Evolutionary conservation across 2,329 filamentous ascomycete genomes (phyloP).

Genomic region (Microdochium bolleyi): DNA sequence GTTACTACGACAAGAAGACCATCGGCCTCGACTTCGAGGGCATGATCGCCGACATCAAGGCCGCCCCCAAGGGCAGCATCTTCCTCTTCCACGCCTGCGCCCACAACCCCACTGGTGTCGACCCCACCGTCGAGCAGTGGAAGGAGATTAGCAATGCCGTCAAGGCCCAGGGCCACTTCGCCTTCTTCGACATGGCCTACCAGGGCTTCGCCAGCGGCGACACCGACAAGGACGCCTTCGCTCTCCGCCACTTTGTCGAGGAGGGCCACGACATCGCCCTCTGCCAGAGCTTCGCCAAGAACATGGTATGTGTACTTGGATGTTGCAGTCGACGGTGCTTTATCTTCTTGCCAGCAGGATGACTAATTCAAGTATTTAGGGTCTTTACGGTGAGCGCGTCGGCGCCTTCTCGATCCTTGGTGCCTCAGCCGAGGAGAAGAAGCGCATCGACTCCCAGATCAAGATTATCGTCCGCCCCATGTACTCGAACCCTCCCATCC

Average conservation of each 20-base stretch:
- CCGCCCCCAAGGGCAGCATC: conserved; percentile 76
- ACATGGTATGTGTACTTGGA: conserved; percentile 61
- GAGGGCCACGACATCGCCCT: conserved; percentile 84
- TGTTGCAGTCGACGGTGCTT: background rate
- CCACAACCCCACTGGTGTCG: conserved; percentile 95
- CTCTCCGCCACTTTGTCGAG: conserved; percentile 86
- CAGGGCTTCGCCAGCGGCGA: conserved; percentile 94
- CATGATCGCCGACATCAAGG: conserved; percentile 83
- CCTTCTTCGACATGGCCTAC: conserved; percentile 99
- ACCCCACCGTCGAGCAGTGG: conserved; percentile 90
- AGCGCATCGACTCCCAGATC: conserved; percentile 92
- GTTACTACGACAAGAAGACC: conserved; percentile 98
- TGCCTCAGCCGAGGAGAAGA: conserved; percentile 81
- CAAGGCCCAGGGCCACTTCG: conserved; percentile 80
- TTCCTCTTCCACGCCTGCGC: conserved; percentile 95
- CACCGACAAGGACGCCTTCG: conserved; percentile 87
- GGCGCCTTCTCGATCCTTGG: conserved; percentile 93
- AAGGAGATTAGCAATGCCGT: conserved; percentile 78
- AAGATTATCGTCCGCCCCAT: conserved; percentile 96
- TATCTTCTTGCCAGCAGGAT: background rate
- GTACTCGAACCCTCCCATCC: conserved; percentile 97
- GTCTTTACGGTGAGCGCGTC: conserved; percentile 96
- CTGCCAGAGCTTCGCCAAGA: conserved; percentile 96
- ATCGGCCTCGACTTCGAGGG: conserved; percentile 97
- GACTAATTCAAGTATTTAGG: conserved; percentile 35